A percentile compares a stretch with the other conserved stretches of the same genome.
These are phyloP conservation scores for Lonicera japonica DNA, from an alignment of 129 eudicot species.

Conservation along the genomic window DNA sequence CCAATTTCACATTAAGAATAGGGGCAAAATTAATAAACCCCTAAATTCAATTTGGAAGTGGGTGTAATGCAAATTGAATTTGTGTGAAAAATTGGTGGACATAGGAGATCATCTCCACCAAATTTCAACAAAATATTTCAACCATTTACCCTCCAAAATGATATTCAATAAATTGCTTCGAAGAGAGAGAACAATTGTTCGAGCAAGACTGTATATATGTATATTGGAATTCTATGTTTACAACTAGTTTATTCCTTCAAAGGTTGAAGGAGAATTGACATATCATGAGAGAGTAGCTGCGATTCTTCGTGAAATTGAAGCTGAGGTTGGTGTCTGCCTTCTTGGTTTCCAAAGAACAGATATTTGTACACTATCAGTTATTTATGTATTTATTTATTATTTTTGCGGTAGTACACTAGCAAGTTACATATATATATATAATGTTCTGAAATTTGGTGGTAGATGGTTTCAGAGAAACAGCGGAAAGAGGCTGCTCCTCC, in stretches of 20 bases:
- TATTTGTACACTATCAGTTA: neutral
- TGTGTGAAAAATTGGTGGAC: too few species aligned
- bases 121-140: too few species aligned
- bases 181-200: too few species aligned
- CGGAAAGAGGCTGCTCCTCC: conserved; percentile 98
- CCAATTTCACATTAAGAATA: too few species aligned
- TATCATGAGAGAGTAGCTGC: conserved; percentile 93
- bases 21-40: too few species aligned
- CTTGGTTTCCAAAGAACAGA: neutral
- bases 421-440: neutral
- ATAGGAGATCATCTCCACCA: too few species aligned
- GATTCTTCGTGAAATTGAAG: conserved; percentile 84
- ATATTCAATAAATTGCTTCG: too few species aligned
- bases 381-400: neutral
- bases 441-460: conserved; percentile 15
- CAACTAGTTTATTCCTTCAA: conserved; percentile 1
- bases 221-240: neutral
- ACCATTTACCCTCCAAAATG: too few species aligned
- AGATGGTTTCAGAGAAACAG: conserved; percentile 99
- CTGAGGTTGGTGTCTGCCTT: conserved; percentile 58
- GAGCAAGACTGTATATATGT: neutral
- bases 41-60: too few species aligned
- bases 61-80: too few species aligned
- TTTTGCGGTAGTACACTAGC: too few species aligned
- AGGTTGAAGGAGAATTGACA: conserved; percentile 95